phyloP scores from a whole-genome alignment of 495 filamentous ascomycete genomes.

The Penicillium herquei region DNA sequence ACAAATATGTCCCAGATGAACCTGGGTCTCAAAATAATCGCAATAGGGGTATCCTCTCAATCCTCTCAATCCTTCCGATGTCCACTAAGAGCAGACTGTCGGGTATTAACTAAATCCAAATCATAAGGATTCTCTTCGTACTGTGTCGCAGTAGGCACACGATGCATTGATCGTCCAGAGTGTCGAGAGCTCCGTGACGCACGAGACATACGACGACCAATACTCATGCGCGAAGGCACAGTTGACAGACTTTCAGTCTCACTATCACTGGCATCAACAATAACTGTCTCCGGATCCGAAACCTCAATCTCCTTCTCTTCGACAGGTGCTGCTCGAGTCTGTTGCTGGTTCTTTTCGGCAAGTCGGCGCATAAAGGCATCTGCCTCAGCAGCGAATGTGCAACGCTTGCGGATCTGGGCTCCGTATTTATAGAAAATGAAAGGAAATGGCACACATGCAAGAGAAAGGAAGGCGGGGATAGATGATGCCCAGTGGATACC shows the following conservation, averaged over 20 bases:
- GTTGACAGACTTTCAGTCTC: conserved; percentile 29
- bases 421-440: conserved; percentile 74
- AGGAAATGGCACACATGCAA: conserved; percentile 70
- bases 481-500: conserved; percentile 76
- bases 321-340: conserved; percentile 1
- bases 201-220: conserved; percentile 20
- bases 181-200: conserved; percentile 29
- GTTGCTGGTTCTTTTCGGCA: conserved; percentile 24
- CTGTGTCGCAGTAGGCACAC: conserved; percentile 25
- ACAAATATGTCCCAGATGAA: too few species aligned
- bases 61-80: conserved; percentile 15
- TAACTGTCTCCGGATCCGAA: not conserved
- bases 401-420: conserved; percentile 56
- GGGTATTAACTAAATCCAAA: conserved; percentile 38
- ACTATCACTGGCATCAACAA: conserved; percentile 12
- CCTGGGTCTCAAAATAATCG: too few species aligned
- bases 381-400: conserved; percentile 62
- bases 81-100: conserved; percentile 29
- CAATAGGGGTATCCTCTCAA: too few species aligned
- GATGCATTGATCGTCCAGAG: conserved; percentile 27
- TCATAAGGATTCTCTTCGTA: conserved; percentile 42
- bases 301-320: conserved; percentile 18
- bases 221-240: conserved; percentile 19
- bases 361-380: conserved; percentile 35
- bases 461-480: conserved; percentile 69